These are phyloP conservation scores for Tulasnella sp. DNA, from an alignment of 768 basidiomycete genomes.

Conservation along the genomic window DNA sequence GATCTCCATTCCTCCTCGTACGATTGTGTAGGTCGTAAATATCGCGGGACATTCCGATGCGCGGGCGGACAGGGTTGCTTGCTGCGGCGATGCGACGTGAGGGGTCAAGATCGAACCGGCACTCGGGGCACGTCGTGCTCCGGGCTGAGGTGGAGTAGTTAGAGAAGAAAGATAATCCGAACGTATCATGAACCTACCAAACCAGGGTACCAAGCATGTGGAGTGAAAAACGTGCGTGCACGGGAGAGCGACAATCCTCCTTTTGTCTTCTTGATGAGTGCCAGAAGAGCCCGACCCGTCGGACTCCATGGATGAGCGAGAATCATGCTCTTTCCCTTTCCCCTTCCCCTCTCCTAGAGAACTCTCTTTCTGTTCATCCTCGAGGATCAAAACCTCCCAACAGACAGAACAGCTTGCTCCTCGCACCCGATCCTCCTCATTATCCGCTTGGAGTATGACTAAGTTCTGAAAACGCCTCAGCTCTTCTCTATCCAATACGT, in stretches of 20 bases:
- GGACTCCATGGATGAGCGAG: not conserved
- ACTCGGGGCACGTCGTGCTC: slow-evolving; percentile 21
- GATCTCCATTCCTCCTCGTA: not conserved
- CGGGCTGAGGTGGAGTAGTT: not conserved
- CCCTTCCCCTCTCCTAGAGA: not conserved
- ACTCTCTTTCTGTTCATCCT: not conserved
- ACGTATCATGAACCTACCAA: not conserved
- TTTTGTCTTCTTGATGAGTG: not conserved
- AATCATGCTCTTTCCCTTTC: not conserved
- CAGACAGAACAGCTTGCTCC: slow-evolving; percentile 14
- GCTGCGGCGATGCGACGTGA: not conserved
- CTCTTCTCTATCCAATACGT: not conserved
- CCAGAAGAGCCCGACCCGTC: not conserved
- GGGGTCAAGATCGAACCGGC: slow-evolving; percentile 27
- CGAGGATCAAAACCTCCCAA: not conserved
- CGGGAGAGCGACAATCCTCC: slow-evolving; percentile 3
- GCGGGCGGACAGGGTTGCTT: not conserved
- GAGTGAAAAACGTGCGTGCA: slow-evolving; percentile 25
- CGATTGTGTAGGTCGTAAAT: not conserved
- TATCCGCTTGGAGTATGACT: slow-evolving; percentile 7
- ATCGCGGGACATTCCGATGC: not conserved
- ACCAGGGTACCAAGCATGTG: slow-evolving; percentile 1
- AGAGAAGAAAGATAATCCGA: not conserved
- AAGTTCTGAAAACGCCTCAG: not conserved
- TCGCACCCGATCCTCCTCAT: slow-evolving; percentile 1